Conservation (phyloP, 805 yeast species). For the Pichia deserticola region DNA sequence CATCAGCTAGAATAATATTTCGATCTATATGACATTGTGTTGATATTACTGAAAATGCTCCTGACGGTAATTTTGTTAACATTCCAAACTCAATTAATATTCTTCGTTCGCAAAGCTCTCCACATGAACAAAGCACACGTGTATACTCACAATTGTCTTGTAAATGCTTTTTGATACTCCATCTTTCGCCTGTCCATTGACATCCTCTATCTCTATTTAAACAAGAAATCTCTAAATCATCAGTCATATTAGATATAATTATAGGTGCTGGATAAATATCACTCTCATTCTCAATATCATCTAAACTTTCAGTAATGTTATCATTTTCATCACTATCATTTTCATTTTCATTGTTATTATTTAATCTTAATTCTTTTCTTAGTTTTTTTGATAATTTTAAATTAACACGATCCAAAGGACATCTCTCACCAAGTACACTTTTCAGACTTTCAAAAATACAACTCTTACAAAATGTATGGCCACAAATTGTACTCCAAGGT, state of each 20-base stretch:
- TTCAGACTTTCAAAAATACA: constrained; percentile 44
- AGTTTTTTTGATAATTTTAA: constrained; percentile 19
- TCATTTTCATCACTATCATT: not conserved
- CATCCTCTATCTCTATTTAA: constrained; percentile 49
- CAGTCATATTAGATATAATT: constrained; percentile 49
- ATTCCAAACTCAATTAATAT: constrained; percentile 8
- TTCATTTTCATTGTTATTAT: constrained; percentile 3
- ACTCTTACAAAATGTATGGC: constrained; percentile 57
- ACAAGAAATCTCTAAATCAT: constrained; percentile 53
- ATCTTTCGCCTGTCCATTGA: constrained; percentile 46
- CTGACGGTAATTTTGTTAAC: not conserved
- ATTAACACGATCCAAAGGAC: constrained; percentile 58
- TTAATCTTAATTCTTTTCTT: not conserved
- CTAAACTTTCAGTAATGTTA: not conserved
- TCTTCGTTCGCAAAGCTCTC: constrained; percentile 16
- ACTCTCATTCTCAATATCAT: constrained; percentile 10
- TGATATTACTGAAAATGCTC: not conserved
- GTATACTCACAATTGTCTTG: constrained; percentile 33
- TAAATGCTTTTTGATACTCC: constrained; percentile 50
- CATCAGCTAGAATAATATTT: not conserved
- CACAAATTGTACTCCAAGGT: constrained; percentile 59
- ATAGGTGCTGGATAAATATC: constrained; percentile 48
- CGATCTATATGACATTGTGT: no score
- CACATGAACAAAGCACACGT: constrained; percentile 30
- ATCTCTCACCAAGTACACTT: constrained; percentile 31